These are phyloP conservation scores for Daldinia childiae DNA, from an alignment of 495 filamentous ascomycete genomes.

Conservation along the genomic window DNA sequence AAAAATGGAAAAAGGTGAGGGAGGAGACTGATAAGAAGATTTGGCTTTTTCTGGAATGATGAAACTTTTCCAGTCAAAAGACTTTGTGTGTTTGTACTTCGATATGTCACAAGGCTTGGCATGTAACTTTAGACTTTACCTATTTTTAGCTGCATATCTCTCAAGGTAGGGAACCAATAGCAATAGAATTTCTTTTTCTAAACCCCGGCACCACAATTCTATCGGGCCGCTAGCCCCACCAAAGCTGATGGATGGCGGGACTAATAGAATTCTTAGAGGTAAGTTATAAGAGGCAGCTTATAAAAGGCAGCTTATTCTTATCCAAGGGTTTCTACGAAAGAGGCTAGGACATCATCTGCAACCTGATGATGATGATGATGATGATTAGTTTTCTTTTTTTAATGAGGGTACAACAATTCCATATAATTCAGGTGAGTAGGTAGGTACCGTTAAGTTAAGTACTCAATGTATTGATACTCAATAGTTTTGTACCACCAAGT, in stretches of 20 bases:
- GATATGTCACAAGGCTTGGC: too few species aligned
- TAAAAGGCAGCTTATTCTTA: not conserved
- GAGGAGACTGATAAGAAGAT: slow-evolving; percentile 2
- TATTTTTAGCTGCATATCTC: slow-evolving; percentile 7
- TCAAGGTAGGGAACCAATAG: not conserved
- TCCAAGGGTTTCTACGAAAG: not conserved
- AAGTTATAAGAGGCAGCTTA: slow-evolving; percentile 1
- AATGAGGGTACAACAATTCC: not conserved
- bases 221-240: slow-evolving; percentile 27
- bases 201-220: slow-evolving; percentile 16
- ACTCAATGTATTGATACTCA: not conserved
- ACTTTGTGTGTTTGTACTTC: too few species aligned
- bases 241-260: slow-evolving; percentile 30
- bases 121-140: not conserved
- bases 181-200: slow-evolving; percentile 3
- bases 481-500: not conserved
- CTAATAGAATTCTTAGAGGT: not conserved
- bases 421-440: not conserved
- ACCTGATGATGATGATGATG: not conserved
- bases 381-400: not conserved
- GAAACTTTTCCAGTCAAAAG: not conserved
- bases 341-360: not conserved
- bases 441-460: too few species aligned
- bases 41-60: not conserved
- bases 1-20: slow-evolving; percentile 18